These are phyloP conservation scores for Mucor saturninus DNA, from an alignment of 371 early-diverging fungal species.

Conservation along the genomic window DNA sequence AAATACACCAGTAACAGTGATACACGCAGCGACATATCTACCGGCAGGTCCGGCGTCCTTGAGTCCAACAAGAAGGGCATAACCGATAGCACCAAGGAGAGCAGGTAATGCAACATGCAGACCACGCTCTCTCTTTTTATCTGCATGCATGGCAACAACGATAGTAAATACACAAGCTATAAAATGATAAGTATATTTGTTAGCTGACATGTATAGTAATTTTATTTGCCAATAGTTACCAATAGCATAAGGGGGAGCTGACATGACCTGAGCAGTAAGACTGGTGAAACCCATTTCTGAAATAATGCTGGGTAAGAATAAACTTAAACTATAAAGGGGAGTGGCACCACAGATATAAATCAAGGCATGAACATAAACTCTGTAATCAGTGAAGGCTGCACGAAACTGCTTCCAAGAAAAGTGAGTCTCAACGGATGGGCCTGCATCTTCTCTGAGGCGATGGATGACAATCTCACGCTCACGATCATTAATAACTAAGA, in stretches of 20 bases:
- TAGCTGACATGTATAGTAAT: neutral
- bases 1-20: constrained; percentile 64
- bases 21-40: constrained; percentile 58
- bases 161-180: constrained; percentile 64
- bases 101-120: constrained; percentile 66
- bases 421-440: constrained; percentile 60
- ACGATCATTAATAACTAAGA: constrained; percentile 52
- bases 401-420: constrained; percentile 66
- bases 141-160: constrained; percentile 65
- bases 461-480: constrained; percentile 62
- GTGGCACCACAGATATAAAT: constrained; percentile 68
- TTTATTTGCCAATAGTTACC: constrained; percentile 17
- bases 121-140: constrained; percentile 66
- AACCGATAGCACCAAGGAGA: constrained; percentile 65
- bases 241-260: constrained; percentile 52
- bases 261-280: constrained; percentile 56
- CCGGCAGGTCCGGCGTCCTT: constrained; percentile 34
- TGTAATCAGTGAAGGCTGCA: constrained; percentile 59
- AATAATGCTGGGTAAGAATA: constrained; percentile 78
- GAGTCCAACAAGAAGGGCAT: constrained; percentile 60
- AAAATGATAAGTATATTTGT: neutral
- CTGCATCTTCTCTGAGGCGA: constrained; percentile 64
- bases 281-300: constrained; percentile 64
- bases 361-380: constrained; percentile 58
- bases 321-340: constrained; percentile 67